Conservation (phyloP, 2,329 filamentous ascomycete genomes). For the Neobulgaria alba region DNA sequence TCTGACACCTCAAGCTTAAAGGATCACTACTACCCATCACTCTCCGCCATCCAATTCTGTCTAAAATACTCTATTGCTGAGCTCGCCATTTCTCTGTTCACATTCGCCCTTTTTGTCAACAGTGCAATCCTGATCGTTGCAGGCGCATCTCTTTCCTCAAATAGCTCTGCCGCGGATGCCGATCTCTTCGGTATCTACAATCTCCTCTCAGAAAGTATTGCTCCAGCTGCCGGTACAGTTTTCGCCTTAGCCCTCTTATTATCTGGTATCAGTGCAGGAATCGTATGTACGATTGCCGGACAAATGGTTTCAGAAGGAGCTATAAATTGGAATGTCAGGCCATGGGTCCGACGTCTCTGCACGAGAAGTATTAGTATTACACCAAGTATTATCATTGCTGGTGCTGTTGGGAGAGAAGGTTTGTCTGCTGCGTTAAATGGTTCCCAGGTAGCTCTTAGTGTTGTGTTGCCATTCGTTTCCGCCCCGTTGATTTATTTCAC, state of each 20-base stretch:
- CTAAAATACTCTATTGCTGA: slow-evolving; percentile 67
- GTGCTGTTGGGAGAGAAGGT: slow-evolving; percentile 62
- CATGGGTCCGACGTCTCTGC: slow-evolving; percentile 70
- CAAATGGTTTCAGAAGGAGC: slow-evolving; percentile 86
- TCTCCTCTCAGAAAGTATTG: slow-evolving; percentile 58
- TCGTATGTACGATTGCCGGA: slow-evolving; percentile 82
- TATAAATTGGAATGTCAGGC: slow-evolving; percentile 62
- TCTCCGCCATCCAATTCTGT: slow-evolving; percentile 63
- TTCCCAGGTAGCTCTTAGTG: slow-evolving; percentile 68
- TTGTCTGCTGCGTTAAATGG: slow-evolving; percentile 65
- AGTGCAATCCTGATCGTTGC: slow-evolving; percentile 75
- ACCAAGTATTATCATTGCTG: slow-evolving; percentile 76
- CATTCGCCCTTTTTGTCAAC: slow-evolving; percentile 79
- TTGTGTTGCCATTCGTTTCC: slow-evolving; percentile 74
- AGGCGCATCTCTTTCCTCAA: slow-evolving; percentile 63
- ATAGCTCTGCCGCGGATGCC: slow-evolving; percentile 48
- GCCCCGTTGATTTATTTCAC: slow-evolving; percentile 83
- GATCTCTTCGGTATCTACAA: slow-evolving; percentile 79
- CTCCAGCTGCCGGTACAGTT: slow-evolving; percentile 69
- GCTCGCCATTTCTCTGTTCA: slow-evolving; percentile 64
- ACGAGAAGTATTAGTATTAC: slow-evolving; percentile 75
- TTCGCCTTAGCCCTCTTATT: slow-evolving; percentile 76
- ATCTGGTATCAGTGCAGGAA: slow-evolving; percentile 72
- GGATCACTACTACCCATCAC: slow-evolving; percentile 59
- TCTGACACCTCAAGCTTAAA: slow-evolving; percentile 30